A percentile compares a stretch with the other conserved stretches of the same genome.
phyloP scores from a whole-genome alignment of 2,329 filamentous ascomycete genomes.

The Metarhizium album region DNA sequence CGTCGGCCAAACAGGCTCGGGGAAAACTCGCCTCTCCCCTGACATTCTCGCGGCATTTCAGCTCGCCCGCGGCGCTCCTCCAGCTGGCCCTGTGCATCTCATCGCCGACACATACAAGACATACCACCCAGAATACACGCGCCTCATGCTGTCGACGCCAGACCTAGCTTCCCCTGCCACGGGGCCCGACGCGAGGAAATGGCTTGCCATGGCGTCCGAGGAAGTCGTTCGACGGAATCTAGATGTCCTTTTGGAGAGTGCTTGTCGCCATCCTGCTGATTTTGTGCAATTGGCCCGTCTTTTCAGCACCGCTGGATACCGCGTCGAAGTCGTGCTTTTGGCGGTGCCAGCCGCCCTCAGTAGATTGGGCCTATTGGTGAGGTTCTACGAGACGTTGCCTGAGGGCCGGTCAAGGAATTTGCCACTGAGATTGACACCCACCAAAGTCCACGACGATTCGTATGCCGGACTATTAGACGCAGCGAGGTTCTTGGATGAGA shows the following conservation, averaged over 20 bases:
- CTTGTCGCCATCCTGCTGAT: constrained; percentile 32
- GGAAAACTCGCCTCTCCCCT: constrained; percentile 34
- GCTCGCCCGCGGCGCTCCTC: background rate
- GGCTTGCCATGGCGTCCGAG: constrained; percentile 30
- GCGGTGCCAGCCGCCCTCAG: constrained; percentile 32
- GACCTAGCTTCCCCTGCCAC: constrained; percentile 28
- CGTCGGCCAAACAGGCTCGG: constrained; percentile 38
- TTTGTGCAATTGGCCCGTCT: constrained; percentile 24
- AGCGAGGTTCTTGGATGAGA: constrained; percentile 26
- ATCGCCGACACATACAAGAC: constrained; percentile 39
- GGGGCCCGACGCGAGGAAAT: constrained; percentile 29
- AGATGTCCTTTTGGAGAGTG: constrained; percentile 33
- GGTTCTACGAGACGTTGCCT: constrained; percentile 25
- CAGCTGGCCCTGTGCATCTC: constrained; percentile 25
- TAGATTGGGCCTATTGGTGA: constrained; percentile 29
- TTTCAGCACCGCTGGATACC: constrained; percentile 25
- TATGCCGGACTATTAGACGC: constrained; percentile 27
- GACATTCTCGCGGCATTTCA: constrained; percentile 23
- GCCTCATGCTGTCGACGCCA: constrained; percentile 19
- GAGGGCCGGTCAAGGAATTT: constrained; percentile 25
- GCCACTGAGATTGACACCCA: constrained; percentile 31
- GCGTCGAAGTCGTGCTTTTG: constrained; percentile 28
- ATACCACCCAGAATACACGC: constrained; percentile 32
- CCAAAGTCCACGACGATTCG: constrained; percentile 34
- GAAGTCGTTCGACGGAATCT: constrained; percentile 20